Conservation (phyloP, 352 stramenopile species). For the Phytophthora meadii region DNA sequence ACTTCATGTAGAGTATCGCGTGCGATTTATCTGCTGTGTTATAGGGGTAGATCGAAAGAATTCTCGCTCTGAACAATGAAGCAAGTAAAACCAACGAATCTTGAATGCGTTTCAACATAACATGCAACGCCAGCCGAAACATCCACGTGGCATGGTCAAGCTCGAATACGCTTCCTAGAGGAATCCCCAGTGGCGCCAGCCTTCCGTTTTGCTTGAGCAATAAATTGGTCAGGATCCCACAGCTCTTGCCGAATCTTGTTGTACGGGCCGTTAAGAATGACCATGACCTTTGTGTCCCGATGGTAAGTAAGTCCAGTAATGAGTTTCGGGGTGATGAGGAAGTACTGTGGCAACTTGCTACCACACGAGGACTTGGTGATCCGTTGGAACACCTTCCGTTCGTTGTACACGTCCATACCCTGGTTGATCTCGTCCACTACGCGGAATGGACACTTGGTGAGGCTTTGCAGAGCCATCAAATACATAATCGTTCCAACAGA, state of each 20-base stretch:
- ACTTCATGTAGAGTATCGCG: constrained; percentile 86
- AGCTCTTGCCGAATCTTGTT: constrained; percentile 82
- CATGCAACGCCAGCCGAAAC: constrained; percentile 14
- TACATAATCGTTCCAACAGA: constrained; percentile 93
- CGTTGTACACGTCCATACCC: constrained; percentile 92
- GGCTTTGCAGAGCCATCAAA: constrained; percentile 87
- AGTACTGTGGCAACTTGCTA: constrained; percentile 89
- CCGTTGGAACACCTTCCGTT: constrained; percentile 89
- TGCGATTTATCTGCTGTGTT: constrained; percentile 11
- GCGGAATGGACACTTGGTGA: constrained; percentile 89
- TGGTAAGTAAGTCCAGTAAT: constrained; percentile 88
- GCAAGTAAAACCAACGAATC: constrained; percentile 24
- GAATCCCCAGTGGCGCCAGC: constrained; percentile 6
- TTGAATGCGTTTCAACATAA: constrained; percentile 14
- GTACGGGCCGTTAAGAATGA: constrained; percentile 88
- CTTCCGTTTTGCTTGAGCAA: constrained; percentile 53
- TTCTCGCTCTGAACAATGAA: constrained; percentile 27
- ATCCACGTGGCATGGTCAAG: constrained; percentile 14
- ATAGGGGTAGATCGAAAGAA: constrained; percentile 8
- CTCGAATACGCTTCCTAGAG: constrained; percentile 42
- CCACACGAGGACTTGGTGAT: constrained; percentile 90
- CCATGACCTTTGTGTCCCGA: constrained; percentile 87
- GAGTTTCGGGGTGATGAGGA: constrained; percentile 91
- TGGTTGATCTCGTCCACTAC: constrained; percentile 93
- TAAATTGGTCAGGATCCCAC: constrained; percentile 71